Conservation (phyloP, 768 basidiomycete genomes). For the Suillus hirtellus region DNA sequence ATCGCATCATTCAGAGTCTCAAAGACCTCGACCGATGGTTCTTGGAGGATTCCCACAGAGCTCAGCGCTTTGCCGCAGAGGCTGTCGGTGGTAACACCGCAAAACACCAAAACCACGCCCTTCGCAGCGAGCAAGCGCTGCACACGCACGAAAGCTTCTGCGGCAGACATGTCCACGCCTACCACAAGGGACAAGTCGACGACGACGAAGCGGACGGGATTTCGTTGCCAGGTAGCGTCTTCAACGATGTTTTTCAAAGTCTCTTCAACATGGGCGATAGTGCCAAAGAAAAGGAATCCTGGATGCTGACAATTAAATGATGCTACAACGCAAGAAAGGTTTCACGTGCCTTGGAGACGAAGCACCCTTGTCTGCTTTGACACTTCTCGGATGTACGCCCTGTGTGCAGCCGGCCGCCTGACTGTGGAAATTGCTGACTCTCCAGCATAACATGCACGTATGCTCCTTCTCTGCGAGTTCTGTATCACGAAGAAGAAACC, state of each 20-base stretch:
- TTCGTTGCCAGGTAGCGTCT: slow-evolving; percentile 64
- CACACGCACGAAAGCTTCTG: slow-evolving; percentile 92
- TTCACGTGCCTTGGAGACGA: slow-evolving; percentile 69
- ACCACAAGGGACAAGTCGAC: slow-evolving; percentile 84
- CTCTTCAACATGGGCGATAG: slow-evolving; percentile 87
- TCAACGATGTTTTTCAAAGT: slow-evolving; percentile 77
- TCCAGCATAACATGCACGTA: slow-evolving; percentile 82
- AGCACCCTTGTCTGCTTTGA: slow-evolving; percentile 89
- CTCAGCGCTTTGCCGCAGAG: slow-evolving; percentile 70
- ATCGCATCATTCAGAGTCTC: slow-evolving; percentile 83
- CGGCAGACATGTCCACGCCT: slow-evolving; percentile 92
- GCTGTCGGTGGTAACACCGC: slow-evolving; percentile 69
- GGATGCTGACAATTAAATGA: neutral
- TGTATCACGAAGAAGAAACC: slow-evolving; percentile 97
- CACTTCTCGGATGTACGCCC: slow-evolving; percentile 89
- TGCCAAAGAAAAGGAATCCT: slow-evolving; percentile 93
- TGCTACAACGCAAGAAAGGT: neutral
- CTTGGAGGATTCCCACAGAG: slow-evolving; percentile 79
- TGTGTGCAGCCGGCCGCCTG: slow-evolving; percentile 82
- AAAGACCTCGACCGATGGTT: slow-evolving; percentile 79
- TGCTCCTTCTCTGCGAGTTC: slow-evolving; percentile 82
- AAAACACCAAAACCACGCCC: slow-evolving; percentile 84
- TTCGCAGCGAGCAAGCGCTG: slow-evolving; percentile 78
- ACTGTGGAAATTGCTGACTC: slow-evolving; percentile 88
- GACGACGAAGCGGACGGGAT: slow-evolving; percentile 87